Base-by-base conservation (phyloP, 2,329 filamentous ascomycete species). In the Aspergillus sp. region DNA sequence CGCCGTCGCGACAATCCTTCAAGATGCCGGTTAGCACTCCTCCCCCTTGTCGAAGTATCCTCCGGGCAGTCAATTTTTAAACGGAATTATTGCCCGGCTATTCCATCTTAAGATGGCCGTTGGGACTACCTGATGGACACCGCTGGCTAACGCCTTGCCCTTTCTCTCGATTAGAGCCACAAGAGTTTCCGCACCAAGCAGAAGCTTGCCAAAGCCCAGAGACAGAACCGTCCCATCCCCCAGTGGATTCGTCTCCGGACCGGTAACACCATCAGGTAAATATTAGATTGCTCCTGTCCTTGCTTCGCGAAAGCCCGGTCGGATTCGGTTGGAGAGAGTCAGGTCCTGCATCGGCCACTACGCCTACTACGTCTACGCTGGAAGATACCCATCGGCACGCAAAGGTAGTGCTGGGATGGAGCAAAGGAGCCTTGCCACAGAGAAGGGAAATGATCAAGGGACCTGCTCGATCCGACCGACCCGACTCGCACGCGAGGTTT, bases 101-200 rank as follows among this genome's bases (percentile, higher is more conserved):
- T 11, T 8, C 10, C 10, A 30, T 30, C 26, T 8, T 3, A 9
- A 30, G 10, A 11, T 30, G 26, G 7, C 10, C 26, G 26, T 30
- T 30, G 9, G 8, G 26, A 8, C n/a, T n/a, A 40, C 9, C 11
- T 20, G 33, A 42, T 20, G 40, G 19, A 19, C 35, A 42, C 17
- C 19, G 32, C 20, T 33, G 32, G 53, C 53, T 60, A 57, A 60
- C 50, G 20, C 42, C n/a, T 7, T 22, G 38, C 16, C 14, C 35
- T 45, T 49, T 35, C 35, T 32, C 32, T 51, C 40, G 22, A 54
- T 40, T 78, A 97, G 93, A 93, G 88, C 88, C 91, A 99, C 84
- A 99, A 99, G 88, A 90, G 92, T 77, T 99, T 99, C 91, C 89
- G 92, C 79, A 96, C 92, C 82, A 99, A 99, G 92, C 89, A 95